Evolutionary conservation across 768 basidiomycete species (phyloP).

Genomic region (Mycena indigotica): DNA sequence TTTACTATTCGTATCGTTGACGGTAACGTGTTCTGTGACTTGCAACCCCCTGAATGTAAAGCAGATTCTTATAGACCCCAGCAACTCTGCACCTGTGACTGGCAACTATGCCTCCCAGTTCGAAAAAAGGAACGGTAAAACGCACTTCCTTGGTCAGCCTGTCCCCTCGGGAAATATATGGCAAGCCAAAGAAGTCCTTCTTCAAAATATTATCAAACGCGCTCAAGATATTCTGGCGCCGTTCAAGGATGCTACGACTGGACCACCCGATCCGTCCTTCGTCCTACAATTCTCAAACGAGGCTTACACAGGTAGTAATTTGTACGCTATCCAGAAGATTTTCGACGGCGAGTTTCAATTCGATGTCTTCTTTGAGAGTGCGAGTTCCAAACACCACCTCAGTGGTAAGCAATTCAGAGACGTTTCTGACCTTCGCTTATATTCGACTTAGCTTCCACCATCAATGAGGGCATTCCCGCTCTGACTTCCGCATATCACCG

Average conservation of each 20-base stretch:
- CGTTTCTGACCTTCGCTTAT: constrained; percentile 19
- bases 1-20: constrained; percentile 82
- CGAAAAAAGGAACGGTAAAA: constrained; percentile 63
- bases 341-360: constrained; percentile 87
- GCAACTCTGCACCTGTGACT: constrained; percentile 53
- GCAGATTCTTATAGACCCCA: constrained; percentile 50
- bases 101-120: constrained; percentile 66
- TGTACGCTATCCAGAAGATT: constrained; percentile 85
- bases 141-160: constrained; percentile 67
- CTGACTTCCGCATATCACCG: constrained; percentile 60
- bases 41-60: no score
- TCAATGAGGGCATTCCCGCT: constrained; percentile 73
- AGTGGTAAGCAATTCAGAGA: constrained; percentile 50
- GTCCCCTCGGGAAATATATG: constrained; percentile 70
- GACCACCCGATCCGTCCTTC: constrained; percentile 78
- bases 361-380: constrained; percentile 86
- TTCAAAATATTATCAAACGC: constrained; percentile 58
- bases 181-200: constrained; percentile 77
- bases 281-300: constrained; percentile 78
- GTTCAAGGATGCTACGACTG: constrained; percentile 51
- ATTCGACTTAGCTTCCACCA: constrained; percentile 56
- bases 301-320: constrained; percentile 68
- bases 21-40: no score
- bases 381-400: constrained; percentile 63
- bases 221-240: constrained; percentile 57